Conservation (phyloP, 805 yeast species). For the Yamadazyma insecticola region DNA sequence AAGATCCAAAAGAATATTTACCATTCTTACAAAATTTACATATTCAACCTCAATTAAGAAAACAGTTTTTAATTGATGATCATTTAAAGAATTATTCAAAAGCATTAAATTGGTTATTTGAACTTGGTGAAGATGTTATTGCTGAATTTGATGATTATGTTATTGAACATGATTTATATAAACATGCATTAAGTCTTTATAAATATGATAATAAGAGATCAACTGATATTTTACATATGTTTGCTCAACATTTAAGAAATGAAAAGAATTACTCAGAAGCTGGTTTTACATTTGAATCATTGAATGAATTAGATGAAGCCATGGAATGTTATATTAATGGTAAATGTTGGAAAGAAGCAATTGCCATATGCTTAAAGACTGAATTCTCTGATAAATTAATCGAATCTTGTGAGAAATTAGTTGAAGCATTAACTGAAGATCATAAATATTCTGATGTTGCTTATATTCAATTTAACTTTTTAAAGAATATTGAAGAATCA, state of each 20-base stretch:
- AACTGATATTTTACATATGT: constrained; percentile 49
- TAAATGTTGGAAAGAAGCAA: constrained; percentile 82
- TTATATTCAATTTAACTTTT: constrained; percentile 58
- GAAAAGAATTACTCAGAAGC: constrained; percentile 66
- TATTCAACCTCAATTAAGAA: constrained; percentile 59
- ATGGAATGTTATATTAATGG: constrained; percentile 65
- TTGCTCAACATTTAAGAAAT: constrained; percentile 58
- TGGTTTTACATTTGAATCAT: constrained; percentile 70
- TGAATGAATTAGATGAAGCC: constrained; percentile 55
- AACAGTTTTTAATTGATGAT: constrained; percentile 75
- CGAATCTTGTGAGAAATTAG: constrained; percentile 56
- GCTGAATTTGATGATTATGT: constrained; percentile 68
- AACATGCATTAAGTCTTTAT: constrained; percentile 60
- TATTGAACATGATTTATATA: constrained; percentile 63
- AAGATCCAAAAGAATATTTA: constrained; percentile 94
- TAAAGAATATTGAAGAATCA: constrained; percentile 59
- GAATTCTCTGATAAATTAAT: constrained; percentile 32
- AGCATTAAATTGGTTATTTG: constrained; percentile 65
- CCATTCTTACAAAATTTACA: constrained; percentile 85
- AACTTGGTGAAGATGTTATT: constrained; percentile 33
- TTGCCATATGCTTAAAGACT: constrained; percentile 49
- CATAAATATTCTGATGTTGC: constrained; percentile 82
- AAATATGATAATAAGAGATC: constrained; percentile 50
- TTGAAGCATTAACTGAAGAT: constrained; percentile 55
- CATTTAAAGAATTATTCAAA: constrained; percentile 60